Base-by-base conservation (phyloP, 164 flowering plant genomes). In the Houttuynia cordata region DNA sequence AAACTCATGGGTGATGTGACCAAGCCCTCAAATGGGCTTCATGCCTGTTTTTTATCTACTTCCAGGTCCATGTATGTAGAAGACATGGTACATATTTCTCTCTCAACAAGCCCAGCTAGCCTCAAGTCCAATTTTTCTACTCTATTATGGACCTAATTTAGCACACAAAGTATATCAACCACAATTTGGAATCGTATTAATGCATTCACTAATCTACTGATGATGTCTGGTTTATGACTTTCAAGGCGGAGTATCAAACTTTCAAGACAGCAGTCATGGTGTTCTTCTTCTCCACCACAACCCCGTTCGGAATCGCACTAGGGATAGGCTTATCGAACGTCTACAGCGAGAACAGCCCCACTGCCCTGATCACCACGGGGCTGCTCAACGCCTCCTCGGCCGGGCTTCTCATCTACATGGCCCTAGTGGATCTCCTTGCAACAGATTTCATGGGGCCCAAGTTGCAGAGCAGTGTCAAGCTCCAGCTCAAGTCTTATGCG, bases 391-490 rank as follows among this genome's bases (percentile, higher is more conserved):
- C 82, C 22, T 52, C 62, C 40, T 79, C 83, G 0, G 86, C 86
- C 0, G 83, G 86, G 55, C 61, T 82, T 10, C 51, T 82, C 58
- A 82, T 64, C 47, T 80, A 82, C 61, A 82, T 82, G 86, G 86
- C 83, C 6, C 22, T 82, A 67, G 86, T 82, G 13, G 81, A 82
- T 56, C 81, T 82, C 0, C 40, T 82, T 18, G 74, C 75, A 0
- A 57, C 80, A 9, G 86, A 82, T 60, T 82, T 82, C 70, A 71
- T 78, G 81, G 78, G 81, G 1, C 72, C 81, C 1, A 80, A 69
- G 58, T 62, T 82, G 54, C 86, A 82, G 39, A 57, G 55, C 0
- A 78, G 66, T 24, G 13, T 62, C 0, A 78, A 72, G 74, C 86
- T 82, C 4, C 83, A 80, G 58, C 24, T 66, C 0, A 61, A 58